Evolutionary conservation across 2,329 filamentous ascomycete genomes (phyloP).

Genomic region (Xylaria sp.): DNA sequence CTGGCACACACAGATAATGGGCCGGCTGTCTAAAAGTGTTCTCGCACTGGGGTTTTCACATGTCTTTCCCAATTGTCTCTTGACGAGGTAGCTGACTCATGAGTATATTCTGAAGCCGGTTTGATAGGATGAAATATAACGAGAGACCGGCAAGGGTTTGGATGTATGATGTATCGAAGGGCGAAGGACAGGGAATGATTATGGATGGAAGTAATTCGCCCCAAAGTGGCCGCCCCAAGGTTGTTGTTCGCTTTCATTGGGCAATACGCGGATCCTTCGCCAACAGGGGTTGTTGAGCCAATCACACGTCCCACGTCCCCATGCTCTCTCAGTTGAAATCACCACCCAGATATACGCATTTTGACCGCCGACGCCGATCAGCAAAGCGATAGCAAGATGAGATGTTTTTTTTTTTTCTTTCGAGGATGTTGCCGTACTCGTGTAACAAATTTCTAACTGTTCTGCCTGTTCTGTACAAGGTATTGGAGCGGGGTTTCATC

Average conservation of each 20-base stretch:
- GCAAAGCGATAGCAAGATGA: background rate
- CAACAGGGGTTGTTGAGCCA: background rate
- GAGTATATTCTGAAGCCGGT: background rate
- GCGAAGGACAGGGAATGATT: slow-evolving; percentile 7
- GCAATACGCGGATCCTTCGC: slow-evolving; percentile 9
- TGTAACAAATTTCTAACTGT: background rate
- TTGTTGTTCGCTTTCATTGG: slow-evolving; percentile 2
- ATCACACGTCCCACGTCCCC: background rate
- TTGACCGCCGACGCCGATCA: background rate
- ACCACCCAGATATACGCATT: background rate
- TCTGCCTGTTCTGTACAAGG: background rate
- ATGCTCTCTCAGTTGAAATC: background rate
- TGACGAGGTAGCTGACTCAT: too few relatives aligned
- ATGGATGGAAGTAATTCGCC: slow-evolving; percentile 20
- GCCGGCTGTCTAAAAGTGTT: background rate
- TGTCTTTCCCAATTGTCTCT: background rate
- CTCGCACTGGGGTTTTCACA: background rate
- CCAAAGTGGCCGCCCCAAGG: slow-evolving; percentile 9
- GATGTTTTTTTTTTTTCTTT: background rate
- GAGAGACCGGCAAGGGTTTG: slow-evolving; percentile 1
- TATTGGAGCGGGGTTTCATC: too few relatives aligned
- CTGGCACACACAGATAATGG: background rate
- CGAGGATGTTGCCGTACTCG: background rate
- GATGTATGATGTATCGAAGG: slow-evolving; percentile 15
- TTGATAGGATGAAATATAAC: slow-evolving; percentile 13